Conservation (phyloP, 208 protist genomes). For the Leishmania lainsoni region DNA sequence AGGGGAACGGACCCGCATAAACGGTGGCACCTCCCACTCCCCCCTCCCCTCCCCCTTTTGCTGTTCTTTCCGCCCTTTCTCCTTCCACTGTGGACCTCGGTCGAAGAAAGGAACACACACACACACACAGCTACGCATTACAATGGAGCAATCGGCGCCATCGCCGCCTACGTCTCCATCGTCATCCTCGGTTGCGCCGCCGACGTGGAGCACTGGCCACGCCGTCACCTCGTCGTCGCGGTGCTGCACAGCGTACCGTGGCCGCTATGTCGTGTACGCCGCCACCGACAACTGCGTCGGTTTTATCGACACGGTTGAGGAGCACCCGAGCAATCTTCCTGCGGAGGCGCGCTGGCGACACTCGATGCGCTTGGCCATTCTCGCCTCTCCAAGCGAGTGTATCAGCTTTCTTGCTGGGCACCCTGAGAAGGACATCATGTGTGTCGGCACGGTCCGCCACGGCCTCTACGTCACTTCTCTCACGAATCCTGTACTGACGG, state of each 20-base stretch:
- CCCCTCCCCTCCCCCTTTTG: not conserved
- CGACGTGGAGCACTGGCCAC: constrained; percentile 28
- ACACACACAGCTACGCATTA: not conserved
- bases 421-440: constrained; percentile 50
- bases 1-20: not conserved
- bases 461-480: constrained; percentile 73
- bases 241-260: constrained; percentile 28
- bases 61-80: not conserved
- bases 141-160: not conserved
- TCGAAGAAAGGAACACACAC: not conserved
- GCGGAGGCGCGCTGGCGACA: constrained; percentile 16
- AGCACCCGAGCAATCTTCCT: not conserved
- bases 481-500: constrained; percentile 39
- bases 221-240: constrained; percentile 16
- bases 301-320: constrained; percentile 12
- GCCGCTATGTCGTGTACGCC: constrained; percentile 30
- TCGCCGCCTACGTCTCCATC: not conserved
- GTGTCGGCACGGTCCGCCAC: constrained; percentile 65
- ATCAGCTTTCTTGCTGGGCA: constrained; percentile 68
- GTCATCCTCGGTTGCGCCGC: not conserved
- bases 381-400: constrained; percentile 28
- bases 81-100: not conserved
- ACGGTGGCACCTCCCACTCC: not conserved
- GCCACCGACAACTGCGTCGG: constrained; percentile 18
- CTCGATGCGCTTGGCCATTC: constrained; percentile 21